Conservation (phyloP, 495 filamentous ascomycete genomes). For the Xylaria nigripes region DNA sequence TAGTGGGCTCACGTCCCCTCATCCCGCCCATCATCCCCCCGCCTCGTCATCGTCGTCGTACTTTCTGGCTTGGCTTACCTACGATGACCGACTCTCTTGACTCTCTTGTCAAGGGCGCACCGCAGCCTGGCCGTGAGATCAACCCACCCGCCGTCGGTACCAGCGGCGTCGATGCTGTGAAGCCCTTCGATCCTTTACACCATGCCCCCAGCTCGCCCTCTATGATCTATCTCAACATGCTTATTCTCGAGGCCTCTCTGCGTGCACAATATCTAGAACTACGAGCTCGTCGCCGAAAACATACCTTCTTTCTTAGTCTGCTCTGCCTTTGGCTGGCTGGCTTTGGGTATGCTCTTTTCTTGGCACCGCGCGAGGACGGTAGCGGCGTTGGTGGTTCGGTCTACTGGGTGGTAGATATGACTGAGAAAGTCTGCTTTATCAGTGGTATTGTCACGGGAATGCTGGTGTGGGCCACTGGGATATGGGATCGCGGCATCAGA, state of each 20-base stretch:
- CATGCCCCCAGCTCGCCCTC: constrained; percentile 77
- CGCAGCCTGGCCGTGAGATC: constrained; percentile 39
- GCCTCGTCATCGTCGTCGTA: neutral
- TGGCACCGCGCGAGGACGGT: constrained; percentile 85
- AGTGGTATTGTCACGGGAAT: constrained; percentile 75
- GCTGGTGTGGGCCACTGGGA: constrained; percentile 85
- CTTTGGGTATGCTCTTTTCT: constrained; percentile 80
- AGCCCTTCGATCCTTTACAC: constrained; percentile 63
- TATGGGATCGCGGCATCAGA: constrained; percentile 88
- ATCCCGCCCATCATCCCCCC: neutral
- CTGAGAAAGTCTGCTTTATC: constrained; percentile 78
- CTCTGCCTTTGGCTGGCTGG: constrained; percentile 70
- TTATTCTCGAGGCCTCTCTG: constrained; percentile 91
- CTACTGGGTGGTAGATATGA: constrained; percentile 89
- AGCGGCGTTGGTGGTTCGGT: constrained; percentile 82
- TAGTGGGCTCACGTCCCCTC: constrained; percentile 24
- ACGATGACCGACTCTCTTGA: constrained; percentile 56
- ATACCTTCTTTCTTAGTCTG: constrained; percentile 86
- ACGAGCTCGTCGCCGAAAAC: constrained; percentile 78
- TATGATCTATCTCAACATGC: constrained; percentile 97
- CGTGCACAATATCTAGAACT: constrained; percentile 87
- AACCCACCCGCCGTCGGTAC: constrained; percentile 32
- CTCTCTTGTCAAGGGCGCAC: constrained; percentile 80
- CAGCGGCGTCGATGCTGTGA: constrained; percentile 30
- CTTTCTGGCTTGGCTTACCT: neutral